Base-by-base conservation (phyloP, 768 basidiomycete species). In the Rhizopogon sp. region DNA sequence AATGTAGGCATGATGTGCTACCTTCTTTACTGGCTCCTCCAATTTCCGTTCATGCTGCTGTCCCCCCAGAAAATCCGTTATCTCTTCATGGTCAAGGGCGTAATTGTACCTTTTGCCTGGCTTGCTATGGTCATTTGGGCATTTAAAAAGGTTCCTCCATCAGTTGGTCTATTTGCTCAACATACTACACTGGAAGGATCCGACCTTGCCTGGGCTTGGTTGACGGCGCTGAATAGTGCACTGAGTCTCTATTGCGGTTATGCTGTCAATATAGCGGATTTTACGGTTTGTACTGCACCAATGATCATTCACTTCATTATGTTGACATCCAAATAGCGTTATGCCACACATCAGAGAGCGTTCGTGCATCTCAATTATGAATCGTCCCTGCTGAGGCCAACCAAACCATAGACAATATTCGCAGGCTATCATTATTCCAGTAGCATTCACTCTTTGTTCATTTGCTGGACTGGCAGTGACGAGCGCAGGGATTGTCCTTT, bases 401-500 rank as follows among this genome's bases (percentile, higher is more conserved):
- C 40, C 13, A 22, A 43, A 28, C 53, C 43, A 29, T 58, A 87
- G 86, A 1, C 87, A 90, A 79, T 87, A 81, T 59, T 73, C 89
- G 43, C 91, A 93, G 62, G 65, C 89, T 22, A 58, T 84, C 53
- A 82, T 92, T 60, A 90, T 94, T 55, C 90, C 91, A 3, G 65
- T 84, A 20, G 79, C 82, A 14, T 93, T 94, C 67, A 89, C 88
- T 2, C 70, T 91, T 33, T 81, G 82, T 53, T 85, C 85, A 28
- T 93, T 93, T 67, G 74, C 85, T 49, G 92, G 92, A 20, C 85
- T 94, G 56, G 84, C 87, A 5, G 87, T 91, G 17, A 90, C 93
- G 1, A 84, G 83, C 9, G 87, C 90, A 0, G 89, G 87, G 7
- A 76, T 85, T 58, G 72, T 74, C 2, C 75, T 91, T 17, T 91